phyloP scores from a whole-genome alignment of 2,329 filamentous ascomycete species.

The Botrytis hyacinthi region DNA sequence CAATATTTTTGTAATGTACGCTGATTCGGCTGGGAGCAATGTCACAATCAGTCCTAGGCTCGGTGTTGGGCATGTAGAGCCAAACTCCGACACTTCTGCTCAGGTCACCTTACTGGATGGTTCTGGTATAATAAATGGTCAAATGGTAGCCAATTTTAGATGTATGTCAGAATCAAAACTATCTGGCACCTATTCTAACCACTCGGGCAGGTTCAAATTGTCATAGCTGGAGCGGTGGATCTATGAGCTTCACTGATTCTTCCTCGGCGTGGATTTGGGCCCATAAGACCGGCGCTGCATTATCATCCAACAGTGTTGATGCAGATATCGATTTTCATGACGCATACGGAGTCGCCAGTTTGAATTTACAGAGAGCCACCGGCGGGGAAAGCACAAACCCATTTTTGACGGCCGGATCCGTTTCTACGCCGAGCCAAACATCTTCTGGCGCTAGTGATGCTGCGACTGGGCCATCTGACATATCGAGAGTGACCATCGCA shows the following conservation, averaged over 20 bases:
- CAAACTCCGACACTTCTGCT: constrained; percentile 43
- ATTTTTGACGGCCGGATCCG: constrained; percentile 24
- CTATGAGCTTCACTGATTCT: constrained; percentile 47
- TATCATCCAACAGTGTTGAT: constrained; percentile 47
- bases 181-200: constrained; percentile 16
- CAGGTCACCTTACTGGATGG: constrained; percentile 51
- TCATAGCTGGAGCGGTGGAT: constrained; percentile 50
- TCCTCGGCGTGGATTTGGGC: constrained; percentile 53
- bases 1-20: constrained; percentile 60
- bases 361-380: constrained; percentile 49
- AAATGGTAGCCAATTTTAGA: constrained; percentile 55
- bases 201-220: constrained; percentile 48
- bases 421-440: not conserved
- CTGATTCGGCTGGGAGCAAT: constrained; percentile 50
- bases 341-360: constrained; percentile 42
- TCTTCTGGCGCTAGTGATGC: constrained; percentile 6
- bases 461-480: constrained; percentile 2
- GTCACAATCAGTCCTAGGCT: constrained; percentile 56
- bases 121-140: constrained; percentile 50
- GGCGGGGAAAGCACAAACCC: constrained; percentile 44
- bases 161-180: constrained; percentile 41
- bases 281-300: constrained; percentile 44
- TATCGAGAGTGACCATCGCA: constrained; percentile 32
- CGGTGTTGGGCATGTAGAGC: constrained; percentile 45
- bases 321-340: constrained; percentile 48